phyloP scores from a whole-genome alignment of 805 yeast genomes.

The Ogataea siamensis region DNA sequence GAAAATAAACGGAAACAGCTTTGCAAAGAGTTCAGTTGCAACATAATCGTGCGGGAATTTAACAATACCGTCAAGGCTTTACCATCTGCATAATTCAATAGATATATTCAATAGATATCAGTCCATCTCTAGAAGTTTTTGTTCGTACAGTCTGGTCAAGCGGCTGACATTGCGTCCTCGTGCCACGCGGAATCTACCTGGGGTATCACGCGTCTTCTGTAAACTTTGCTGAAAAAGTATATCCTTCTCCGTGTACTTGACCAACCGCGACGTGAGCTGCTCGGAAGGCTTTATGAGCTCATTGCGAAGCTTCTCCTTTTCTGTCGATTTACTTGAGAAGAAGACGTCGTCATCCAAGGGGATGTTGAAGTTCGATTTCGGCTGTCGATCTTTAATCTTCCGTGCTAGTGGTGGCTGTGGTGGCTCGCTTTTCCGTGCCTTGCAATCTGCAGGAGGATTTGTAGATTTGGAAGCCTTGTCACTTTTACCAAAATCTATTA shows the following conservation, averaged over 20 bases:
- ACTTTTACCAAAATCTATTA: slow-evolving; percentile 23
- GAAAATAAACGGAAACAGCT: slow-evolving; percentile 53
- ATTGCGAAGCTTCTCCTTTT: slow-evolving; percentile 4
- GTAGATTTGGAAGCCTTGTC: too few relatives aligned
- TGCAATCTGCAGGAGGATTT: too few relatives aligned
- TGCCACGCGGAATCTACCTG: slow-evolving; percentile 29
- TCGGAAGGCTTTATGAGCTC: slow-evolving; percentile 29
- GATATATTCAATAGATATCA: slow-evolving; percentile 1
- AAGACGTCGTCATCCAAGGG: not conserved
- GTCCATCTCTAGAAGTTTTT: slow-evolving; percentile 30
- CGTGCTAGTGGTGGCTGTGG: slow-evolving; percentile 27
- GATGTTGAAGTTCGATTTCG: not conserved
- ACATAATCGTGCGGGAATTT: slow-evolving; percentile 79
- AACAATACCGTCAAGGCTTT: slow-evolving; percentile 39
- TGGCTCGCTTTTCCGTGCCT: slow-evolving; percentile 17
- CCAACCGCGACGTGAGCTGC: slow-evolving; percentile 23
- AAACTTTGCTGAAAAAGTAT: slow-evolving; percentile 24
- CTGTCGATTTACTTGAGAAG: not conserved
- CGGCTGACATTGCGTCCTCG: slow-evolving; percentile 54
- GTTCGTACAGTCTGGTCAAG: slow-evolving; percentile 50
- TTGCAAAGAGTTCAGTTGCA: slow-evolving; percentile 80
- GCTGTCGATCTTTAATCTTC: slow-evolving; percentile 17
- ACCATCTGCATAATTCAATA: slow-evolving; percentile 25
- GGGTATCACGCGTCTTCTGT: slow-evolving; percentile 5
- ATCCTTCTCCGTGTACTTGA: slow-evolving; percentile 35